Evolutionary conservation across 495 filamentous ascomycete species (phyloP), one percentile per base, ranked within the genome.

Genomic region (Penicillium tannophilum): DNA sequence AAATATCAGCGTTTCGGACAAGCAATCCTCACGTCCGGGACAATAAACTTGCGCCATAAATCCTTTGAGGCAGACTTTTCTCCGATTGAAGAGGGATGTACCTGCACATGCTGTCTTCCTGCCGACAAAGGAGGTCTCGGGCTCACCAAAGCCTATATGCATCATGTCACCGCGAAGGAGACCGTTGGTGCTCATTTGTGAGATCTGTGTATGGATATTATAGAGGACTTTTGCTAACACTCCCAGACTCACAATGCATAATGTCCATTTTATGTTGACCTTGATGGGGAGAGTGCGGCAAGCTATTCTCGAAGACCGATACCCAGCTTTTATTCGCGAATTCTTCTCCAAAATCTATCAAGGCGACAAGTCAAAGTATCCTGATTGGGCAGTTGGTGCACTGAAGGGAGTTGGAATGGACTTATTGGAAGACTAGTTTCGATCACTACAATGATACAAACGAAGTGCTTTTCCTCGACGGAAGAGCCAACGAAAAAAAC

Each of bases 161-260:
- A 97, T 68, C 94, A 99, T 73, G 81, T 96, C 49, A 87, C 91
- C 1, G 87, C 87, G 3, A 99, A 99, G 70, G 94, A 98, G 76
- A 98, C 94, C 7, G 94, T 90, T 0, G 93, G 93, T 11, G 94
- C 95, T 19, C 94, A 99, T 79, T 74, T 99, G 72, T 84, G 72
- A 66, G 80, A 65, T 16, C 41, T 7, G 20, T 23, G 2, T n/a
- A n/a, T 26, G 2, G 31, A 14, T 20, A 2, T 10, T 49, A n/a
- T 36, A 2, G 3, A 47, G 1, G 2, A 46, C 23, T 19, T 6
- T 33, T 36, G 47, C 69, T 71, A 66, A 72, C 31, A 24, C 2
- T n/a, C 2, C 23, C 24, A 84, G 81, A n/a, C 76, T 98, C 35
- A 95, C 92, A 0, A 88, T 97, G 62, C 94, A 99, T 73, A 98